phyloP scores from a whole-genome alignment of 2,329 filamentous ascomycete genomes.

The Apiospora pterosperma region DNA sequence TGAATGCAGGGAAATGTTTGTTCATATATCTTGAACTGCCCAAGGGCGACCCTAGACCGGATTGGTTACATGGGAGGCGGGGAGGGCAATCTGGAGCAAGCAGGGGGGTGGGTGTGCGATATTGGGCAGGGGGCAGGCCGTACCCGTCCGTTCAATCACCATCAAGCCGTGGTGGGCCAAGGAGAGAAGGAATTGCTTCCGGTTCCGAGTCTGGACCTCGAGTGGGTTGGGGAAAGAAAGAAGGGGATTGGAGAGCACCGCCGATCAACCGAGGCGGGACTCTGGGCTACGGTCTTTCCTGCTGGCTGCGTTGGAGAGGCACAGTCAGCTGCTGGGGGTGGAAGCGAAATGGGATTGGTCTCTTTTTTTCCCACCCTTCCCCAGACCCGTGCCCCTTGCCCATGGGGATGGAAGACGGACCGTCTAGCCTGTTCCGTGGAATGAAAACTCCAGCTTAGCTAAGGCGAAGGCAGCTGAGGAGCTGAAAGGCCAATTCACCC shows the following conservation, averaged over 20 bases:
- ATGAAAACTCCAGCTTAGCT: background rate
- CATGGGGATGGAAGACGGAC: constrained; percentile 3
- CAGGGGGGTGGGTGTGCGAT: background rate
- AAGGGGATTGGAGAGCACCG: background rate
- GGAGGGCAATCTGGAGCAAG: background rate
- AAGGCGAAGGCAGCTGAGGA: constrained; percentile 2
- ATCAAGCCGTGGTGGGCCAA: background rate
- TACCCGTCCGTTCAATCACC: background rate
- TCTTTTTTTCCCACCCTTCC: background rate
- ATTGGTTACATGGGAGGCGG: background rate
- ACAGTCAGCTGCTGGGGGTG: background rate
- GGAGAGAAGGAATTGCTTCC: background rate
- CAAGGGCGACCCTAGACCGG: background rate
- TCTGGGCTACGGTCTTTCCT: background rate
- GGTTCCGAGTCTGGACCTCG: constrained; percentile 3
- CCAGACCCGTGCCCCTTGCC: background rate
- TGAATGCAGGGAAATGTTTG: background rate
- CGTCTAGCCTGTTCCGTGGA: background rate
- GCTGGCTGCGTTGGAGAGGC: constrained; percentile 1
- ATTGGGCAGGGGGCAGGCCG: background rate
- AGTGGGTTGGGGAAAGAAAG: background rate
- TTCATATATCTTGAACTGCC: background rate
- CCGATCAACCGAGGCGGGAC: background rate
- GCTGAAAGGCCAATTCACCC: background rate
- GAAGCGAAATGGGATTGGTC: background rate